phyloP scores from a whole-genome alignment of 257 asterid species.

The Vinca minor region DNA sequence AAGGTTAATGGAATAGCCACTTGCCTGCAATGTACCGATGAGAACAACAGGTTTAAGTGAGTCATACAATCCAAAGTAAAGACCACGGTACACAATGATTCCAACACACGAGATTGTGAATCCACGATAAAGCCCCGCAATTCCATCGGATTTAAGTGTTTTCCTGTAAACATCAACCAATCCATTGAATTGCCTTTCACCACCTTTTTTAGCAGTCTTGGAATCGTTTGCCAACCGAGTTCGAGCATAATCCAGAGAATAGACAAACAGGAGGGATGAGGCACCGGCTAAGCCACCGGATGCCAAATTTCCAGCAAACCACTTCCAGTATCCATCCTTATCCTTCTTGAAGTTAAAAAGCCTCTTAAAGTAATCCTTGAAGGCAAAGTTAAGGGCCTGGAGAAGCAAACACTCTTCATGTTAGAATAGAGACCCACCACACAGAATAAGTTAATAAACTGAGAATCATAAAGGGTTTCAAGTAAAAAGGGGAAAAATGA shows the following conservation, averaged over 20 bases:
- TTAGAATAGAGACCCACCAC: constrained; percentile 1
- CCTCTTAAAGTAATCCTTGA: constrained; percentile 67
- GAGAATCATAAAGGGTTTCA: neutral
- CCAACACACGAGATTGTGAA: constrained; percentile 66
- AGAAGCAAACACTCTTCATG: constrained; percentile 15
- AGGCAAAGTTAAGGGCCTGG: constrained; percentile 77
- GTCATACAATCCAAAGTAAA: constrained; percentile 77
- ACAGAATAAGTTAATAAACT: constrained; percentile 8
- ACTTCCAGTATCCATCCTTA: constrained; percentile 66
- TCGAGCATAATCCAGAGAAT: constrained; percentile 66
- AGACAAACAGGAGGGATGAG: constrained; percentile 54
- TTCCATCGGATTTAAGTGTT: constrained; percentile 55
- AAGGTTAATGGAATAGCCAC: constrained; percentile 13
- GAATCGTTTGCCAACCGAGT: constrained; percentile 67
- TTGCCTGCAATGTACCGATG: constrained; percentile 45
- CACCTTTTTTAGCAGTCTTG: constrained; percentile 62
- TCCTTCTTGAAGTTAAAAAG: constrained; percentile 66
- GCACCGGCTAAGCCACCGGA: constrained; percentile 29
- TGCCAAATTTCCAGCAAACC: constrained; percentile 43
- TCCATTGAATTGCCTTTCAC: constrained; percentile 75
- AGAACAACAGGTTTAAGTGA: constrained; percentile 65
- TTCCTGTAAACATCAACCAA: constrained; percentile 62
- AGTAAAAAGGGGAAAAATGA: neutral
- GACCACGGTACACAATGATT: constrained; percentile 72
- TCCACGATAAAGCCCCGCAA: constrained; percentile 72